Evolutionary conservation across 257 asterid genomes (phyloP).

Genomic region (Solanum dulcamara): DNA sequence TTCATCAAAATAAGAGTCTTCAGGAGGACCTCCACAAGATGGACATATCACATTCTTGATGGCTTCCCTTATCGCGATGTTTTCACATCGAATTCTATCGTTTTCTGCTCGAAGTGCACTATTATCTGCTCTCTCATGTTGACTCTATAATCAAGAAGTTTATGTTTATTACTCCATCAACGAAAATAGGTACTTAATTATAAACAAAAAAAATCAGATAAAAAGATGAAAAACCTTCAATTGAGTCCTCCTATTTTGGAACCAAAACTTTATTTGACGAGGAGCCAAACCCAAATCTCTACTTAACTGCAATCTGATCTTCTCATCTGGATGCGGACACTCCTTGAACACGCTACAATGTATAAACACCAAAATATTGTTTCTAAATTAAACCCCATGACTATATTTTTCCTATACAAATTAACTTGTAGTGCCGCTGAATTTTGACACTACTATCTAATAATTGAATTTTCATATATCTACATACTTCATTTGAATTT

Average conservation of each 20-base stretch:
- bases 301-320: conserved; percentile 67
- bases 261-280: conserved; percentile 95
- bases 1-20: conserved; percentile 68
- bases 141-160: conserved; percentile 39
- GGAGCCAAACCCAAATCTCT: conserved; percentile 81
- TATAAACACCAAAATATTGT: conserved; percentile 4
- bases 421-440: not conserved
- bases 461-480: not conserved
- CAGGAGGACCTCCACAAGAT: conserved; percentile 89
- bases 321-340: conserved; percentile 94
- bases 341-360: conserved; percentile 39
- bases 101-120: conserved; percentile 59
- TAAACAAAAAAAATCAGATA: not conserved
- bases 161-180: not conserved
- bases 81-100: conserved; percentile 73
- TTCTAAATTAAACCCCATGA: not conserved
- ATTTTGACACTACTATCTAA: not conserved
- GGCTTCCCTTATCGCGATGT: conserved; percentile 78
- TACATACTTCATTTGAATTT: not conserved
- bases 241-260: conserved; percentile 91
- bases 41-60: conserved; percentile 74
- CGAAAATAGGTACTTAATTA: not conserved
- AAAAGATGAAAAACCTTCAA: conserved; percentile 47
- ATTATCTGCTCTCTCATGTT: conserved; percentile 76
- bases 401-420: not conserved